These are phyloP conservation scores for Agaricales sp. DNA, from an alignment of 1,284 basidiomycete genomes.

Conservation along the genomic window DNA sequence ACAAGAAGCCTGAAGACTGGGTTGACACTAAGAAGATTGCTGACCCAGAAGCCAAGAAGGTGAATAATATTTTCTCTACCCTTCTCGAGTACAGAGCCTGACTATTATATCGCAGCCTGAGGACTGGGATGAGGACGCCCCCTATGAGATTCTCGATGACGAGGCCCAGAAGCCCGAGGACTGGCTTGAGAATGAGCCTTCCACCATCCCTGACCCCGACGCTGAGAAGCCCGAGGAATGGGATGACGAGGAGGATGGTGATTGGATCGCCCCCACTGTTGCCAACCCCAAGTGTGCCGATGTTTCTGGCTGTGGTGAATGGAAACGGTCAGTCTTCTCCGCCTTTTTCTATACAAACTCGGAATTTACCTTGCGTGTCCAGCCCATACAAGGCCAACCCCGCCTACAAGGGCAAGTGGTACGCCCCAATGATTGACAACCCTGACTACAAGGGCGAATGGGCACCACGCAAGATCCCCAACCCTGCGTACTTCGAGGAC, in stretches of 20 bases:
- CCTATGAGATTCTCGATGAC: slow-evolving; percentile 82
- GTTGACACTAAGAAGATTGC: slow-evolving; percentile 83
- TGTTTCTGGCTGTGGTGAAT: slow-evolving; percentile 90
- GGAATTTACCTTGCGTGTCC: slow-evolving; percentile 10
- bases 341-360: neutral
- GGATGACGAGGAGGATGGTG: slow-evolving; percentile 99
- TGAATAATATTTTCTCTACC: slow-evolving; percentile 16
- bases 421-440: slow-evolving; percentile 89
- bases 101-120: slow-evolving; percentile 44
- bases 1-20: slow-evolving; percentile 90
- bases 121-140: slow-evolving; percentile 95
- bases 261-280: slow-evolving; percentile 89
- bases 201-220: slow-evolving; percentile 83
- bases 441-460: slow-evolving; percentile 96
- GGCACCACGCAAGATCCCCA: slow-evolving; percentile 86
- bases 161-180: slow-evolving; percentile 87
- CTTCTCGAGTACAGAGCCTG: slow-evolving; percentile 1
- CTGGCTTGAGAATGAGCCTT: slow-evolving; percentile 90
- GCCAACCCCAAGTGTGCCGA: slow-evolving; percentile 86
- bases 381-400: slow-evolving; percentile 88
- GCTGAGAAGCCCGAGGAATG: slow-evolving; percentile 98
- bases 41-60: slow-evolving; percentile 81
- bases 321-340: slow-evolving; percentile 51
- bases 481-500: slow-evolving; percentile 93
- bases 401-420: slow-evolving; percentile 94